Conservation (phyloP, 257 asterid species). For the Paraleonurus japonicus region DNA sequence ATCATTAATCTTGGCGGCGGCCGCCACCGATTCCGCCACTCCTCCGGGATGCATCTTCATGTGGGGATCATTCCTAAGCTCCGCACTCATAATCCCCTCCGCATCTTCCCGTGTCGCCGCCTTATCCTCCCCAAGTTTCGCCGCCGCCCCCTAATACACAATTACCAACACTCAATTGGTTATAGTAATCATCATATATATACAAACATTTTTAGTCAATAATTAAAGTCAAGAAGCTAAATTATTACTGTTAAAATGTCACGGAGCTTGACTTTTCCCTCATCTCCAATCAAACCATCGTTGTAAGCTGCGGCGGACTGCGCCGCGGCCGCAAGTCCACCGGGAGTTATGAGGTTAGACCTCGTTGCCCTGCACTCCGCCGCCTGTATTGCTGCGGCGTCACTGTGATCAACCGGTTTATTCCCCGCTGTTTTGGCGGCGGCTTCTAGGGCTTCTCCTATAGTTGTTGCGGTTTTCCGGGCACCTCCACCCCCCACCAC, state of each 20-base stretch:
- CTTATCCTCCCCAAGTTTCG: constrained; percentile 49
- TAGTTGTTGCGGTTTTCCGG: constrained; percentile 36
- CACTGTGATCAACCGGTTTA: constrained; percentile 61
- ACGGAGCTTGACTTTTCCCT: constrained; percentile 56
- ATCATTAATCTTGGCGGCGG: constrained; percentile 55
- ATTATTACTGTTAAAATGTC: constrained; percentile 52
- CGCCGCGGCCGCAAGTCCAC: constrained; percentile 69
- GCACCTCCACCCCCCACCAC: constrained; percentile 18
- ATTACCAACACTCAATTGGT: not conserved
- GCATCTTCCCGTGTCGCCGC: constrained; percentile 68
- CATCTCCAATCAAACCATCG: constrained; percentile 38
- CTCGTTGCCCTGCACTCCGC: constrained; percentile 76
- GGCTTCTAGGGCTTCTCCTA: constrained; percentile 82
- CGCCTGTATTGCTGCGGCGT: constrained; percentile 82
- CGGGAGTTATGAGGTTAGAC: constrained; percentile 40
- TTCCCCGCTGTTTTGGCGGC: constrained; percentile 43
- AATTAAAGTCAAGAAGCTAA: not conserved
- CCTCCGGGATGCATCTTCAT: constrained; percentile 49
- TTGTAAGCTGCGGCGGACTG: constrained; percentile 74
- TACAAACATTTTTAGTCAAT: not conserved
- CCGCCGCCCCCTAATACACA: constrained; percentile 49
- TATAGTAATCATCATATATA: too few relatives aligned
- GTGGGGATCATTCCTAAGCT: constrained; percentile 45
- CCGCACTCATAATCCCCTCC: constrained; percentile 51
- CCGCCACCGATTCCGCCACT: constrained; percentile 59